Evolutionary conservation across 495 filamentous ascomycete genomes (phyloP), one percentile per base, ranked within the genome.

Genomic region (Penicillium desertorum): DNA sequence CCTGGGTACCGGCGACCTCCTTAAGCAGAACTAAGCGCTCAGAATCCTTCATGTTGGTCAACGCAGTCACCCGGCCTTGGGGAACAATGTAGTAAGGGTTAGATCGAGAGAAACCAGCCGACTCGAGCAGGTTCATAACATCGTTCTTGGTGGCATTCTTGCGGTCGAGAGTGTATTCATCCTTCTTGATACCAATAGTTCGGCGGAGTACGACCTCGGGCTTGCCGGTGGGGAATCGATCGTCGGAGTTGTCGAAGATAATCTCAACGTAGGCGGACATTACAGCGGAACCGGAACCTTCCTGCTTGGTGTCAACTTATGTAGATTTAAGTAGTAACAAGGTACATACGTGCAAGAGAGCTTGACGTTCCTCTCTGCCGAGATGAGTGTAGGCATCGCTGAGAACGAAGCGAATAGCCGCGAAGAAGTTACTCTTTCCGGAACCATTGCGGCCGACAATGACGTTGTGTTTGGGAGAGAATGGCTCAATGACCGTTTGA

Each of bases 61-160:
- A 81, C 22, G 90, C 87, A 0, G 95, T 97, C 49, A 99, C 92
- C 58, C 95, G 89, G 32, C 94, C 94, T 67, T 99, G 94, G 3
- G 95, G 94, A 2, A 99, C 94, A 61, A 99, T 99, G 68, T 98
- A 99, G 78, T 97, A 99, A 20, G 94, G 94, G 71, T 99, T 99
- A 56, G 92, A 96, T 57, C 90, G 88, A 50, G 92, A 96, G 71
- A 99, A 98, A 20, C 94, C 94, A 5, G 94, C 94, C 9, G 91
- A 92, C 70, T 99, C 94, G 19, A 99, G 84, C 32, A 98, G 81
- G 69, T 96, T 96, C 82, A 94, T 88, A 8, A 99, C 93, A 69
- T 99, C 94, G 59, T 85, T 79, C 68, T 96, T 96, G 23, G 92
- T 97, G 20, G 91, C 91, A 62, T 94, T 96, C 75, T 97, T 98